Conservation (phyloP, 2,329 filamentous ascomycete species). For the Ceratocystis variospora region DNA sequence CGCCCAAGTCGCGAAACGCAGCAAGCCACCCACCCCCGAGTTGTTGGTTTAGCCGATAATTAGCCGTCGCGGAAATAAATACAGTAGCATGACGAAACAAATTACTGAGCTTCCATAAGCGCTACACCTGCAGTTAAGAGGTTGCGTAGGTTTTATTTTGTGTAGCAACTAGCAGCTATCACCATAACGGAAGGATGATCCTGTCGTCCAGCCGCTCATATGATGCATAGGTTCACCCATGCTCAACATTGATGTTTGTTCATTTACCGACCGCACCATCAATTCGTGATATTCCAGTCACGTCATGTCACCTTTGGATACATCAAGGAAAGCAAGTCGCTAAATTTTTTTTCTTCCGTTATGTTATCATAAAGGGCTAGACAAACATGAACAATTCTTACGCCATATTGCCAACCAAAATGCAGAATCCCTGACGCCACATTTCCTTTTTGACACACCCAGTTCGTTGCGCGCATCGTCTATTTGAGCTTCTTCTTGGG, state of each 20-base stretch:
- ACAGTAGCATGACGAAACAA: background rate
- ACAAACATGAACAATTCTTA: constrained; percentile 17
- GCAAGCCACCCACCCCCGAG: background rate
- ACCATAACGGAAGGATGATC: too few relatives aligned
- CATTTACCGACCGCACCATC: too few relatives aligned
- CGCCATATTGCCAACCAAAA: constrained; percentile 19
- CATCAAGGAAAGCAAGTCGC: constrained; percentile 17
- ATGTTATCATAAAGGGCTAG: constrained; percentile 22
- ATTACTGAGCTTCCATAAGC: too few relatives aligned
- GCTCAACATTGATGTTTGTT: background rate
- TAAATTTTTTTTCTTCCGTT: constrained; percentile 22
- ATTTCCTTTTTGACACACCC: constrained; percentile 26
- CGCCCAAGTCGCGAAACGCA: constrained; percentile 14
- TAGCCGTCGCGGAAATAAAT: background rate
- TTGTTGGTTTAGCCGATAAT: background rate
- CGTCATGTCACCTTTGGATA: background rate
- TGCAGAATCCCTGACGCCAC: constrained; percentile 31
- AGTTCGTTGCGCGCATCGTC: constrained; percentile 25
- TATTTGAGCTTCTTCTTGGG: constrained; percentile 99
- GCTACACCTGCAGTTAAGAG: too few relatives aligned
- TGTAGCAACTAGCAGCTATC: too few relatives aligned
- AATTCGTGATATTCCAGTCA: background rate
- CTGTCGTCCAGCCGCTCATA: background rate
- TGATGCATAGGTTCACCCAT: background rate
- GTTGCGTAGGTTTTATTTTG: too few relatives aligned